Evolutionary conservation across 139 green algal species (phyloP).

Genomic region (Protoeuglena noctilucae): DNA sequence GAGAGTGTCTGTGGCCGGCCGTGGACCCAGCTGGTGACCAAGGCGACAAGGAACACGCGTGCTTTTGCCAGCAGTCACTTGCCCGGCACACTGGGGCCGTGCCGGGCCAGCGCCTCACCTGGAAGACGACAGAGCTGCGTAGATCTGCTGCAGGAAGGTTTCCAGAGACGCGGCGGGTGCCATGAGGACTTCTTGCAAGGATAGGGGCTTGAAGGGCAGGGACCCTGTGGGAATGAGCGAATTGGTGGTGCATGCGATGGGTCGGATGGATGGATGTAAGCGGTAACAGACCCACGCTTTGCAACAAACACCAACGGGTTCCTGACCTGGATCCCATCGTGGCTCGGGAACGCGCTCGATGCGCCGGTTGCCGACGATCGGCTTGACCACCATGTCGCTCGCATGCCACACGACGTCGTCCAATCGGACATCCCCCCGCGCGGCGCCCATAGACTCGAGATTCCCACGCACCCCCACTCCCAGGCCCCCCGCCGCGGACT

Average conservation of each 20-base stretch:
- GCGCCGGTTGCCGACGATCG: conserved; percentile 72
- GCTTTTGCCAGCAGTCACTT: too few relatives aligned
- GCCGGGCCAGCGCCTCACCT: too few relatives aligned
- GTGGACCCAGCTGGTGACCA: too few relatives aligned
- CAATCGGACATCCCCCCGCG: neutral
- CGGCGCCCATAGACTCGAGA: neutral
- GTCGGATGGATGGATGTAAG: too few relatives aligned
- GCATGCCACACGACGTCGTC: conserved; percentile 60
- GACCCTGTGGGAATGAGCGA: too few relatives aligned
- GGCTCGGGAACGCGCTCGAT: conserved; percentile 36
- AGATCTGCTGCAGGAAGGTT: conserved; percentile 28
- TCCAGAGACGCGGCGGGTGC: conserved; percentile 28
- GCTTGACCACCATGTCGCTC: conserved; percentile 59
- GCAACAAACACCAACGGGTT: too few relatives aligned
- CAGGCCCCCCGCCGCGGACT: neutral
- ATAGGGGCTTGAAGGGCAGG: conserved; percentile 20
- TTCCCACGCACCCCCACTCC: neutral
- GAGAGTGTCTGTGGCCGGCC: too few relatives aligned
- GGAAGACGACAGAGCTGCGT: conserved; percentile 4
- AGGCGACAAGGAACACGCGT: too few relatives aligned
- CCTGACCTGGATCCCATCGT: conserved; percentile 22
- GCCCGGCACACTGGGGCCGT: too few relatives aligned
- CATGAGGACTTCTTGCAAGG: conserved; percentile 35
- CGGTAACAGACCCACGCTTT: too few relatives aligned
- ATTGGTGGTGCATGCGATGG: too few relatives aligned